These are phyloP conservation scores for Seminavis robusta DNA, from an alignment of 108 stramenopile genomes.

Conservation along the genomic window DNA sequence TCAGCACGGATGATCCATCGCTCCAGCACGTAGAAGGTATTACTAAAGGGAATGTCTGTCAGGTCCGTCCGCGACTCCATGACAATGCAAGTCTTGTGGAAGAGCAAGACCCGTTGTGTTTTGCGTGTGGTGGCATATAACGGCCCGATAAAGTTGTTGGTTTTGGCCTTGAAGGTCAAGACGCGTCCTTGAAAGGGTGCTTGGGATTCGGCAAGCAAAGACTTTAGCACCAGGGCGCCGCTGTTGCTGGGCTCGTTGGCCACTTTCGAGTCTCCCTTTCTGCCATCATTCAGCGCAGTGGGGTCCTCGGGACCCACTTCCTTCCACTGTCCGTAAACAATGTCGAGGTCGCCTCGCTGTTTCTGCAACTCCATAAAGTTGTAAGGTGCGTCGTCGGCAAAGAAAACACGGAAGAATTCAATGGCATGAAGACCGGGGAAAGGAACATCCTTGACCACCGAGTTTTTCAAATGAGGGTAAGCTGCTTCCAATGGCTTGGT, in stretches of 20 bases:
- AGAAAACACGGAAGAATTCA: conserved; percentile 79
- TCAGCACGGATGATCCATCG: conserved; percentile 65
- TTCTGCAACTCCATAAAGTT: conserved; percentile 70
- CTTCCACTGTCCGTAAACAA: conserved; percentile 64
- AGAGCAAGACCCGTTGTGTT: conserved; percentile 54
- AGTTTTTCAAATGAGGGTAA: conserved; percentile 44
- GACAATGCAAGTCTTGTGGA: conserved; percentile 50
- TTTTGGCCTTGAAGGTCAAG: conserved; percentile 64
- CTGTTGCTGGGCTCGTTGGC: conserved; percentile 3
- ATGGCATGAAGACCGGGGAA: conserved; percentile 55
- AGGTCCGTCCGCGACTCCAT: conserved; percentile 64
- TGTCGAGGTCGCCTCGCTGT: conserved; percentile 64
- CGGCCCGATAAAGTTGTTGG: conserved; percentile 76
- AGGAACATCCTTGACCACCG: conserved; percentile 38
- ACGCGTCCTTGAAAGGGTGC: conserved; percentile 29
- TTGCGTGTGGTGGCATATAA: conserved; percentile 72
- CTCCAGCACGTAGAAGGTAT: conserved; percentile 71
- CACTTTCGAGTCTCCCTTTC: no score
- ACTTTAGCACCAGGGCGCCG: no score
- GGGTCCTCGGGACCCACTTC: conserved; percentile 5
- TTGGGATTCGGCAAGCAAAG: no score
- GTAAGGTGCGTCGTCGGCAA: conserved; percentile 76
- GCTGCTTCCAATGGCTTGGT: conserved; percentile 1
- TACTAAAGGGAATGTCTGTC: conserved; percentile 69
- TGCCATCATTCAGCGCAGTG: not conserved